Evolutionary conservation across 164 flowering plant species (phyloP), one percentile per base, ranked within the genome.

Genomic region (Kingdonia uniflora): DNA sequence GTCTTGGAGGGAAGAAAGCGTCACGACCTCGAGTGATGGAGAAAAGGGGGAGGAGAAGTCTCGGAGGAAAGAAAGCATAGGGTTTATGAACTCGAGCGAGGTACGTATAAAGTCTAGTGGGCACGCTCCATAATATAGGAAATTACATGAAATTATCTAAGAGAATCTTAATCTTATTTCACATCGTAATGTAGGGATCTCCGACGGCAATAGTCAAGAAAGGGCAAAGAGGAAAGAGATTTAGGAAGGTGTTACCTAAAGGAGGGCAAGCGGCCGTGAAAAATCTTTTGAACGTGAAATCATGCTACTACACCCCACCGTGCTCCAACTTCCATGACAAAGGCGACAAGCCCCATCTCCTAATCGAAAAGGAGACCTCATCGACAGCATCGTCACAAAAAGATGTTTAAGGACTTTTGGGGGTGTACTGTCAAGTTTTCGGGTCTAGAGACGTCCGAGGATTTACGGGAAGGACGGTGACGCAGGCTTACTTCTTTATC

Each of bases 261-360:
- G 25, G 25, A 29, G 25, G 42, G 23, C 55, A 52, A 37, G 42
- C 21, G 20, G 43, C 43, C 7, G 55, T 52, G 23, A 52, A 52
- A 23, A 52, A n/a, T 37, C 21, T 52, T 11, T 19, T 52, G 42
- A 52, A 52, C 16, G 55, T 37, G 6, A 52, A 19, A 20, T 52
- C 55, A 11, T 48, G 29, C 16, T 52, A 38, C 12, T 48, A 48
- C 16, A 52, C 3, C 6, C 55, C 43, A n/a, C 55, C 42, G 1
- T 38, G 26, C 19, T 52, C 55, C 25, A 37, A 38, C 11, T 4
- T 23, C 16, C 25, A 8, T 8, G 35, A 29, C 4, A 29, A 29
- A 29, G 35, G 8, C 4, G 35, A 29, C 8, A 29, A 29, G 35
- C 35, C 35, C 6, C 35, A 29, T 3, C 35, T 29, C 35, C 35